Evolutionary conservation across 2,329 filamentous ascomycete species (phyloP).

Genomic region (Fusarium penzigii): DNA sequence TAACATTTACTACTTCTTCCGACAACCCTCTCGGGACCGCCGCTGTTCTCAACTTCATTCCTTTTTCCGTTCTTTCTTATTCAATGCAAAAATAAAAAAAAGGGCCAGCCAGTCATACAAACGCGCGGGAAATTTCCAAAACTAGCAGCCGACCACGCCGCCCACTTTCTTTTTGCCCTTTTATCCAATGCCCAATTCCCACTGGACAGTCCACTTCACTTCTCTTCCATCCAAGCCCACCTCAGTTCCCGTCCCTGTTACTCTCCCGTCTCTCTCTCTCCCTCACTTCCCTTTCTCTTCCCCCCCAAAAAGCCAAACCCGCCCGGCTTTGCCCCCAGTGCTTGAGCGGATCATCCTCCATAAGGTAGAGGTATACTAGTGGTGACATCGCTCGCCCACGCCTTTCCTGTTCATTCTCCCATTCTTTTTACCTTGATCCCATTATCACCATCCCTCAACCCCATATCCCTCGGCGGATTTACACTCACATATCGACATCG

Average conservation of each 20-base stretch:
- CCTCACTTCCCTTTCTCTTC: not conserved
- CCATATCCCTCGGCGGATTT: not conserved
- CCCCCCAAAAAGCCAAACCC: no score
- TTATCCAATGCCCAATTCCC: no score
- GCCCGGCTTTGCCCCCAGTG: constrained; percentile 4
- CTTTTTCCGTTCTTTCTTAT: no score
- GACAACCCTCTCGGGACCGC: no score
- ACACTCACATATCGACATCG: constrained; percentile 9
- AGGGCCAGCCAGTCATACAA: no score
- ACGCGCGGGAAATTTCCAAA: no score
- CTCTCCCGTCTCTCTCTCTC: constrained; percentile 11
- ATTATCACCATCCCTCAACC: constrained; percentile 20
- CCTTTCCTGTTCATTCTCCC: constrained; percentile 27
- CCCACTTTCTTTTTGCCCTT: no score
- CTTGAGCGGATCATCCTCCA: constrained; percentile 25
- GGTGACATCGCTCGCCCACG: constrained; percentile 25
- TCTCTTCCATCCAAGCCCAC: constrained; percentile 16
- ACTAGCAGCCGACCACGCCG: no score
- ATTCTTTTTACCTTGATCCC: constrained; percentile 19
- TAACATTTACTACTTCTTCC: no score
- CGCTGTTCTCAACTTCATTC: no score
- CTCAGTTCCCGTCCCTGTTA: constrained; percentile 12
- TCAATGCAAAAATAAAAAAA: no score
- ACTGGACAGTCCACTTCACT: not conserved
- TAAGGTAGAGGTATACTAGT: not conserved